Conservation (phyloP, 2,329 filamentous ascomycete species). For the Stachybotrys chlorohalonatus region DNA sequence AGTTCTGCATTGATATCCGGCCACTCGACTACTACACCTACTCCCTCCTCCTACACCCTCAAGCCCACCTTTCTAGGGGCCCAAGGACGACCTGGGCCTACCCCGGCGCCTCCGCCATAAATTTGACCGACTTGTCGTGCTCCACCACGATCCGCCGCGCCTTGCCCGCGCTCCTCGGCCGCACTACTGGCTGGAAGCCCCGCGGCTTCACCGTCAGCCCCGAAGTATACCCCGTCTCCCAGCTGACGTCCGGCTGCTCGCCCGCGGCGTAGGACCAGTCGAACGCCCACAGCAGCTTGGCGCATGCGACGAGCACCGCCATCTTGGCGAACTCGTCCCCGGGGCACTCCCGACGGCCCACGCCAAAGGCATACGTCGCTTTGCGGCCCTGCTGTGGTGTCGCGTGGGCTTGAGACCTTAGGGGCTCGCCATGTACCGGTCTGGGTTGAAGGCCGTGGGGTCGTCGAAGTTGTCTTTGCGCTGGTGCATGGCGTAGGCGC, state of each 20-base stretch:
- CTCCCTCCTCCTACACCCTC: too few relatives aligned
- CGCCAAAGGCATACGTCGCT: background rate
- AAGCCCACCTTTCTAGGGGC: too few relatives aligned
- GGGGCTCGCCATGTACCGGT: background rate
- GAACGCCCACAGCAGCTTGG: conserved; percentile 1
- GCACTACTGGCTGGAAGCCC: background rate
- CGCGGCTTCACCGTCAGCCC: background rate
- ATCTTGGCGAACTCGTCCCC: conserved; percentile 1
- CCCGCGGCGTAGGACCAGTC: background rate
- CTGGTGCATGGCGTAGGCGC: background rate
- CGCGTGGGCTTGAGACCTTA: background rate
- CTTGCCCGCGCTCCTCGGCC: background rate
- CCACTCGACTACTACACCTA: too few relatives aligned
- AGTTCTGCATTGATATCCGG: too few relatives aligned
- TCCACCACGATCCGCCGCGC: background rate
- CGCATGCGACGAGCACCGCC: background rate
- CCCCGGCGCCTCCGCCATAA: background rate
- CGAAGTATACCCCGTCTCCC: background rate
- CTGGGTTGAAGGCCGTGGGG: background rate
- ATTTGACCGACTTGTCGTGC: background rate
- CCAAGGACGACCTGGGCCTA: background rate
- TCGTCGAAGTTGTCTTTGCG: background rate
- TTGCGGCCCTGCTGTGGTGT: background rate
- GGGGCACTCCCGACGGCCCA: background rate
- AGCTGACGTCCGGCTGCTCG: background rate